Base-by-base conservation (phyloP, 345 rosid genomes). In the Garcia nutans region DNA sequence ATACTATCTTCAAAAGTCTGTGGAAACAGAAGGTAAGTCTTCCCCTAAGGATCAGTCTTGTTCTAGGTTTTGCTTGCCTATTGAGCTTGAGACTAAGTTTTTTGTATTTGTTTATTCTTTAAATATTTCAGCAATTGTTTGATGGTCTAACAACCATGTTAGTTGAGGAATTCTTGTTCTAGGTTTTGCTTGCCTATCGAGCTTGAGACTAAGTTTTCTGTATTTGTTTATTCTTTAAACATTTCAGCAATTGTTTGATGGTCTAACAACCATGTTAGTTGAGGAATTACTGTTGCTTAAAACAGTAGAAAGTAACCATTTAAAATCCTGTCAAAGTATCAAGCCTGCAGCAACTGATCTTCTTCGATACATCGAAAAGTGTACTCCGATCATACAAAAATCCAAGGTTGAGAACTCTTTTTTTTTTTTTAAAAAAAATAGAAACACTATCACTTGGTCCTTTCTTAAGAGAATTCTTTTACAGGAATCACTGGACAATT, bases 21-120 rank as follows among this genome's bases (percentile, higher is more conserved):
- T 90, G 97, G 96, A 88, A 71, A 77, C 98, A 96, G 74, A 96
- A 96, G 93, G 99, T 90, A 74, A 28, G 79, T 71, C 75, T 60
- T 65, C 37, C 63, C 73, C 62, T 82, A 72, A 31, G 44, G 75
- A 62, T 33, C 22, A 67, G 15, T 45, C 10, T 60, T 42, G 23
- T 70, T 8, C 31, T 2, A 28, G 26, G 37, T 23, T n/a, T 54
- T 20, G 28, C 15, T 73, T 15, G 41, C 71, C 10, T 24, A 16
- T 2, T 13, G 13, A 12, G 62, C 24, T 37, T 37, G 41, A 56
- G 61, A 41, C 56, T 50, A 20, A 69, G 28, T 52, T 68, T 28
- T 65, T 45, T 33, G 45, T 42, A 68, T 20, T 74, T 74, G 2
- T n/a, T n/a, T 26, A 49, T 55, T 65, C 26, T 65, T 42, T 72